Evolutionary conservation across 768 basidiomycete species (phyloP).

Genomic region (Tubosaeta sp.): DNA sequence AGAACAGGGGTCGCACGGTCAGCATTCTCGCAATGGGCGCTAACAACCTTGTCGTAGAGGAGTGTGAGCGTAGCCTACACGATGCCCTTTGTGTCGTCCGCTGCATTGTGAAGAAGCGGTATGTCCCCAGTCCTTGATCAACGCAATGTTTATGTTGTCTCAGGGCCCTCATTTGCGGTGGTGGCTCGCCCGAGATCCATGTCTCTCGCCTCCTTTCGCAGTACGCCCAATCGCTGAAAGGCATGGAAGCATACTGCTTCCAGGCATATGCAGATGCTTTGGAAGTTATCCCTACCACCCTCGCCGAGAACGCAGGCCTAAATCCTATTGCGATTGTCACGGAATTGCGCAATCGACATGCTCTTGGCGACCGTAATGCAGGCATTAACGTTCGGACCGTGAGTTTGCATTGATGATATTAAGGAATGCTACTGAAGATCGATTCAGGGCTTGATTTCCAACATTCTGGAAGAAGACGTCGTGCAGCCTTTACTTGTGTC

Average conservation of each 20-base stretch:
- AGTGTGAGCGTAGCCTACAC: conserved; percentile 95
- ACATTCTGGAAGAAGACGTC: conserved; percentile 96
- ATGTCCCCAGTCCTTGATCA: conserved; percentile 18
- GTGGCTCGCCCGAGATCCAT: conserved; percentile 97
- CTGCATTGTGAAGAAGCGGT: conserved; percentile 98
- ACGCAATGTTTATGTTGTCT: background rate
- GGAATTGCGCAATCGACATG: conserved; percentile 94
- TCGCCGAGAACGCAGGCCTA: conserved; percentile 97
- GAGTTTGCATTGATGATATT: conserved; percentile 17
- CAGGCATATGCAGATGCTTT: conserved; percentile 97
- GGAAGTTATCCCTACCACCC: conserved; percentile 95
- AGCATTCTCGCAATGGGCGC: conserved; percentile 93
- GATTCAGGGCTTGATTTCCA: conserved; percentile 85
- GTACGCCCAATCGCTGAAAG: conserved; percentile 88
- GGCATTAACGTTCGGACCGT: conserved; percentile 99
- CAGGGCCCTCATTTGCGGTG: conserved; percentile 91
- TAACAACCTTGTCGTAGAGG: conserved; percentile 91
- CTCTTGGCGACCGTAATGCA: conserved; percentile 88
- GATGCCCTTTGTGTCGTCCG: conserved; percentile 99
- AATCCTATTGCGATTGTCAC: conserved; percentile 99
- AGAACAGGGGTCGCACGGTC: conserved; percentile 91
- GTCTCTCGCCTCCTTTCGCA: conserved; percentile 89
- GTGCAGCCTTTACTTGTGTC: conserved; percentile 94
- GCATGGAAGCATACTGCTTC: conserved; percentile 99
- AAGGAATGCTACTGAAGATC: conserved; percentile 5